Evolutionary conservation across 2,329 filamentous ascomycete genomes (phyloP), one percentile per base, ranked within the genome.

Genomic region (Alternaria ethzedia): DNA sequence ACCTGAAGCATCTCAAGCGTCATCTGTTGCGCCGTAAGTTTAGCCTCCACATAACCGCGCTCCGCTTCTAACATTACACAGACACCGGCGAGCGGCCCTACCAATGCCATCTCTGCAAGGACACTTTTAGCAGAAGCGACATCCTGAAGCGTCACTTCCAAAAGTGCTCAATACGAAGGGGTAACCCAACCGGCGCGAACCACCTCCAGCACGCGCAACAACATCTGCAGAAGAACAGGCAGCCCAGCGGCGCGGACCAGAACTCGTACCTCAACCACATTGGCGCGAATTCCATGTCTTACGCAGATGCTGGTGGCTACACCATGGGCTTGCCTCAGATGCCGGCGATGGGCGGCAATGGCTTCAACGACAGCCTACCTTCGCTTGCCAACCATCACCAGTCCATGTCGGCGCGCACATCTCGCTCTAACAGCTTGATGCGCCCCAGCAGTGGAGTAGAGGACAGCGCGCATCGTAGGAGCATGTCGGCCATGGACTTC

Each of bases 71-170:
- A 85, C 75, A 57, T 69, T 61, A 25, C 60, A 49, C 74, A 97
- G 95, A 99, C 84, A 98, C 96, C 66, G 96, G 96, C 76, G 95
- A 98, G 81, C 93, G 96, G 70, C 96, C 96, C 61, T 99, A 99
- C 84, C 96, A 96, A 89, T 99, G 96, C 83, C 93, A 97, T 70
- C 86, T 99, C 55, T 99, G 96, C 86, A 94, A 96, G 81, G 96
- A 98, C 82, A 98, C 94, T 32, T 99, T 99, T 83, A 97, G 93
- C 52, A 91, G 96, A 80, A 97, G 94, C 86, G 96, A 99, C 79
- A 98, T 99, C 70, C 85, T 99, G 75, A 99, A 99, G 86, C 93
- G 96, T 70, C 96, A 99, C 83, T 99, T 98, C 83, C 94, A 97
- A 82, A 99, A 99, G 85, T 99, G 96, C 84, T 97, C 96, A 43